Percentiles rank a stretch among this genome's conserved stretches.
These are phyloP conservation scores for Somion occarium DNA, from an alignment of 1,284 basidiomycete species.

Conservation along the genomic window DNA sequence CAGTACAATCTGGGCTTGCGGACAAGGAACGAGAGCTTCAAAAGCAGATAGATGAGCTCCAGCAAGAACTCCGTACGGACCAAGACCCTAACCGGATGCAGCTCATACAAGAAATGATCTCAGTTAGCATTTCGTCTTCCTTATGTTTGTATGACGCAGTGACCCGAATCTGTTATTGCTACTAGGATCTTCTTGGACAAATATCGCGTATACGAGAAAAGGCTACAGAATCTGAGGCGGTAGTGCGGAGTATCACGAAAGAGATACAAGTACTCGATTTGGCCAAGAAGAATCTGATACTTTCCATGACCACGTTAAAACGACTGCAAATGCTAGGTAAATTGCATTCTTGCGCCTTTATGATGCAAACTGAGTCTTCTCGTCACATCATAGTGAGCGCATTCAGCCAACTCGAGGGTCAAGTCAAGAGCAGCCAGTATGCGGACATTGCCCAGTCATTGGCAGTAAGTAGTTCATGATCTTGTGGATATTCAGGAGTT, in stretches of 20 bases:
- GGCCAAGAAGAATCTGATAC: conserved; percentile 89
- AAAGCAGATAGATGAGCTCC: conserved; percentile 68
- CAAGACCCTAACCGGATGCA: conserved; percentile 86
- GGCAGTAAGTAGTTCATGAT: conserved; percentile 44
- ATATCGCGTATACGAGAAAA: conserved; percentile 95
- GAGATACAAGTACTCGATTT: conserved; percentile 95
- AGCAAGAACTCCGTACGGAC: conserved; percentile 62
- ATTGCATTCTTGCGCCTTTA: conserved; percentile 18
- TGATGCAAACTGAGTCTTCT: not conserved
- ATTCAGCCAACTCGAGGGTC: conserved; percentile 74
- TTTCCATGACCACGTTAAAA: conserved; percentile 88
- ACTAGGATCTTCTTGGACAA: conserved; percentile 85
- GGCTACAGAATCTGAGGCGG: conserved; percentile 92
- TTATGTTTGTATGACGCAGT: not conserved
- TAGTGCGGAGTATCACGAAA: conserved; percentile 92
- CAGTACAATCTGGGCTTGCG: conserved; percentile 55
- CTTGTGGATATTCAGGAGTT: not conserved
- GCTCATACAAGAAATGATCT: conserved; percentile 89
- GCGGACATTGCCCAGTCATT: conserved; percentile 80
- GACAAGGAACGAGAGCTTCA: conserved; percentile 62
- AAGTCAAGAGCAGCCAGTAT: conserved; percentile 76
- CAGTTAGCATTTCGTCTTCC: conserved; percentile 41
- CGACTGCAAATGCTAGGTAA: conserved; percentile 91
- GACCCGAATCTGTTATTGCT: not conserved
- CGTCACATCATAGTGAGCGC: conserved; percentile 66